These are phyloP conservation scores for Fusarium napiforme DNA, from an alignment of 2,329 filamentous ascomycete species.

Conservation along the genomic window DNA sequence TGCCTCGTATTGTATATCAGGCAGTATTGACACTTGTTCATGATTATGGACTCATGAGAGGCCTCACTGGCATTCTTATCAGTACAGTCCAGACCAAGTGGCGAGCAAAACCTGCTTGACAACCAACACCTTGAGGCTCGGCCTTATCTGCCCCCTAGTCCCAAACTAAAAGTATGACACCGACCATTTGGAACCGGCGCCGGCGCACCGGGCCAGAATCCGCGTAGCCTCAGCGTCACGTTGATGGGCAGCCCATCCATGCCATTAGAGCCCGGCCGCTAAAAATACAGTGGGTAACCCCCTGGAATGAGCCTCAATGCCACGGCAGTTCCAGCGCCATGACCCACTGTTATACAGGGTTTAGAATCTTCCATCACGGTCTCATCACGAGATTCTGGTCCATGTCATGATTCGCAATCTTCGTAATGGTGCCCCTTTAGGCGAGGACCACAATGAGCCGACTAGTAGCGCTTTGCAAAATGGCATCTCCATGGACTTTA, in stretches of 20 bases:
- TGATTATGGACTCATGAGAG: conserved; percentile 12
- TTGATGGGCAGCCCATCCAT: conserved; percentile 11
- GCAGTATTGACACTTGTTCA: neutral
- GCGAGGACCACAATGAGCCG: conserved; percentile 22
- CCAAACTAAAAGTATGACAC: neutral
- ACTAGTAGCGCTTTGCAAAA: neutral
- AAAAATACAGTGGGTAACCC: neutral
- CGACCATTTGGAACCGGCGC: conserved; percentile 33
- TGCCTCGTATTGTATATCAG: neutral
- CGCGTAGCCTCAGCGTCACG: conserved; percentile 34
- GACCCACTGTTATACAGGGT: conserved; percentile 31
- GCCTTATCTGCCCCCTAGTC: conserved; percentile 36
- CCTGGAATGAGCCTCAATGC: conserved; percentile 36
- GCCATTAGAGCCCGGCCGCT: conserved; percentile 2
- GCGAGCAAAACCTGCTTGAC: conserved; percentile 20
- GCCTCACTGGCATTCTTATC: conserved; percentile 20
- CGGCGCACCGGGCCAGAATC: conserved; percentile 29
- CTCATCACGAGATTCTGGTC: conserved; percentile 37
- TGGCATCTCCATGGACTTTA: neutral
- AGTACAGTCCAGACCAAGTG: neutral
- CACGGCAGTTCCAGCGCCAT: conserved; percentile 35
- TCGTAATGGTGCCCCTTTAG: conserved; percentile 36
- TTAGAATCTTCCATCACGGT: conserved; percentile 28
- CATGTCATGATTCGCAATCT: conserved; percentile 31
- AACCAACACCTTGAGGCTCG: conserved; percentile 39